Evolutionary conservation across 2,329 filamentous ascomycete species (phyloP).

Genomic region (Fusarium sp.): DNA sequence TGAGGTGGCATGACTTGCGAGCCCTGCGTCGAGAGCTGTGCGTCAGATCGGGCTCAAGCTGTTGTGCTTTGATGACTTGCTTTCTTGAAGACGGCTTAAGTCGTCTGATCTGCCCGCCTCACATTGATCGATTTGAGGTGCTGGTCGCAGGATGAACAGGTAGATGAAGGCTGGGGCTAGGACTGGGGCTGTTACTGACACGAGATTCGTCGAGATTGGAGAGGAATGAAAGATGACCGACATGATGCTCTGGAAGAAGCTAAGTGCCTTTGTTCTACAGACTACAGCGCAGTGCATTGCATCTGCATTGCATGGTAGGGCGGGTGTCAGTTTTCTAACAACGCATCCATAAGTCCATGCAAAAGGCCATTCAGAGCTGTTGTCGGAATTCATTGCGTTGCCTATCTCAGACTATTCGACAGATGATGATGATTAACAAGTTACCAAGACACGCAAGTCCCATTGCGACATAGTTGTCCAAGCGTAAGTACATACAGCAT

Average conservation of each 20-base stretch:
- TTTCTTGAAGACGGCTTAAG: constrained; percentile 17
- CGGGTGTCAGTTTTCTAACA: constrained; percentile 31
- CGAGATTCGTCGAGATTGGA: constrained; percentile 38
- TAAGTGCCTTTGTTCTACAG: constrained; percentile 25
- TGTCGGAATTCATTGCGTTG: background rate
- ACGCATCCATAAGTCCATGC: constrained; percentile 25
- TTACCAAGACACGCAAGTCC: constrained; percentile 12
- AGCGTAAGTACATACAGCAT: constrained; percentile 26
- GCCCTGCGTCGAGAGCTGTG: constrained; percentile 45
- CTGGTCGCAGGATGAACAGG: constrained; percentile 29
- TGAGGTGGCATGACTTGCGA: constrained; percentile 46
- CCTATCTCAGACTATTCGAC: constrained; percentile 13
- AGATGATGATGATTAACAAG: constrained; percentile 11
- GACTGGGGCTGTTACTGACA: constrained; percentile 7
- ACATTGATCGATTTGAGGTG: constrained; percentile 34
- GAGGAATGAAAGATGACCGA: constrained; percentile 16
- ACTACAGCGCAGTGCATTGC: constrained; percentile 33
- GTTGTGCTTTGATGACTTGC: constrained; percentile 32
- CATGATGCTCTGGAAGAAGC: constrained; percentile 29
- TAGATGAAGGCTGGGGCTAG: constrained; percentile 24
- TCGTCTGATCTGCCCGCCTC: constrained; percentile 30
- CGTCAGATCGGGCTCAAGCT: constrained; percentile 31
- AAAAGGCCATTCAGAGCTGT: constrained; percentile 21
- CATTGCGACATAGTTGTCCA: constrained; percentile 28
- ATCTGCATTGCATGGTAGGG: constrained; percentile 40